These are phyloP conservation scores for Entrophospora sp. DNA, from an alignment of 192 early-diverging fungal genomes.

Conservation along the genomic window DNA sequence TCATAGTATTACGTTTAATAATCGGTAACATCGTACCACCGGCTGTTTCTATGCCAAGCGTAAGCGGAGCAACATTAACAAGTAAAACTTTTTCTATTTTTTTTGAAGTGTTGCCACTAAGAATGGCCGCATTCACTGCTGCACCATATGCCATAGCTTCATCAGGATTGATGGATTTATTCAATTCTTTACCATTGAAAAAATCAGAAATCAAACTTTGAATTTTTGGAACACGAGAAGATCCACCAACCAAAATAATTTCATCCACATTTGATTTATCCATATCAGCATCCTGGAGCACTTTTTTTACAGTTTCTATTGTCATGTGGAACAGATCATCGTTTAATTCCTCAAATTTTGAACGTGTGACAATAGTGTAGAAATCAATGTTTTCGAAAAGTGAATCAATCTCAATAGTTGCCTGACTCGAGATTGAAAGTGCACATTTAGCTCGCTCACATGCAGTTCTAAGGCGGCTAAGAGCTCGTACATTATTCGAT, in stretches of 20 bases:
- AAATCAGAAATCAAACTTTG: slow-evolving; percentile 75
- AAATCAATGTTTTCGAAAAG: slow-evolving; percentile 76
- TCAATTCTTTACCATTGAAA: slow-evolving; percentile 88
- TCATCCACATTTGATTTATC: slow-evolving; percentile 77
- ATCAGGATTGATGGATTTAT: slow-evolving; percentile 90
- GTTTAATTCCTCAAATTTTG: slow-evolving; percentile 90
- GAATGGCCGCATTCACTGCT: slow-evolving; percentile 77
- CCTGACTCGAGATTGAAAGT: slow-evolving; percentile 79
- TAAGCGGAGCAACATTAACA: slow-evolving; percentile 80
- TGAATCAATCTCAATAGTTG: slow-evolving; percentile 83
- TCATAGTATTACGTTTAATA: slow-evolving; percentile 73
- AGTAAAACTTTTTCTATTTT: slow-evolving; percentile 56
- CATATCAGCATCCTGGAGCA: slow-evolving; percentile 74
- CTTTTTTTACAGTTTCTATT: slow-evolving; percentile 79
- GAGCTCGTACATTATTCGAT: slow-evolving; percentile 70
- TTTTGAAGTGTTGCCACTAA: slow-evolving; percentile 55
- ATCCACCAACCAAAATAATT: slow-evolving; percentile 88
- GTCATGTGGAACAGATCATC: slow-evolving; percentile 84
- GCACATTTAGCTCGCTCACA: slow-evolving; percentile 82
- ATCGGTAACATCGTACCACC: slow-evolving; percentile 86
- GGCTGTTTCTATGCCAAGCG: slow-evolving; percentile 87
- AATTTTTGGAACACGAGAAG: slow-evolving; percentile 90
- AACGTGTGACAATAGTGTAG: slow-evolving; percentile 80
- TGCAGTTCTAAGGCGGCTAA: slow-evolving; percentile 87
- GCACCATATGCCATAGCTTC: slow-evolving; percentile 92